phyloP scores from a whole-genome alignment of 1,284 basidiomycete genomes.

The Trichosporon ovoides region DNA sequence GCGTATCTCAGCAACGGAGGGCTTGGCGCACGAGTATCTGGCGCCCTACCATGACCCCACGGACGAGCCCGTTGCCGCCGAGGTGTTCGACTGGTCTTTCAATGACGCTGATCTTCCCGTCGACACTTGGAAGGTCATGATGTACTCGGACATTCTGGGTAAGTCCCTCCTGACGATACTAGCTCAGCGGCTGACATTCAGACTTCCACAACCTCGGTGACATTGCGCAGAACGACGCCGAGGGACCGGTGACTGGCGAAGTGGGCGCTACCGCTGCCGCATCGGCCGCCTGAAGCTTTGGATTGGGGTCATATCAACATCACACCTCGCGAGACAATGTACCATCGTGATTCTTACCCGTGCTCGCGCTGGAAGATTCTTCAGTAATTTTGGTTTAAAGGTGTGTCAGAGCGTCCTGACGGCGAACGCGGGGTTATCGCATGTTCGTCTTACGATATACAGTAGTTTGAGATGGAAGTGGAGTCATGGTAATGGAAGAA shows the following conservation, averaged over 20 bases:
- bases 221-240: slow-evolving; percentile 43
- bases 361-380: not conserved
- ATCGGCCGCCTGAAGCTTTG: slow-evolving; percentile 13
- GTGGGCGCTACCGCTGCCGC: slow-evolving; percentile 27
- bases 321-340: slow-evolving; percentile 1
- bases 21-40: slow-evolving; percentile 90
- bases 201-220: slow-evolving; percentile 55
- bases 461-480: not conserved
- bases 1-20: slow-evolving; percentile 88
- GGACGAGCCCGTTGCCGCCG: slow-evolving; percentile 89
- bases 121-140: slow-evolving; percentile 99
- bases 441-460: not conserved
- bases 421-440: not conserved
- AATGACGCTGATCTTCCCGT: slow-evolving; percentile 99
- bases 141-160: slow-evolving; percentile 95
- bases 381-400: slow-evolving; percentile 2
- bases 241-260: slow-evolving; percentile 47
- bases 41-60: slow-evolving; percentile 97
- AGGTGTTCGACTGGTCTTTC: slow-evolving; percentile 99
- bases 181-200: slow-evolving; percentile 19
- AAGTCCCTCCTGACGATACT: slow-evolving; percentile 35
- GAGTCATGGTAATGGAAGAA: not conserved
- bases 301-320: not conserved
- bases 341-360: not conserved
- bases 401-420: not conserved